Evolutionary conservation across 306 rosid genomes (phyloP).

Genomic region (Delonix regia): DNA sequence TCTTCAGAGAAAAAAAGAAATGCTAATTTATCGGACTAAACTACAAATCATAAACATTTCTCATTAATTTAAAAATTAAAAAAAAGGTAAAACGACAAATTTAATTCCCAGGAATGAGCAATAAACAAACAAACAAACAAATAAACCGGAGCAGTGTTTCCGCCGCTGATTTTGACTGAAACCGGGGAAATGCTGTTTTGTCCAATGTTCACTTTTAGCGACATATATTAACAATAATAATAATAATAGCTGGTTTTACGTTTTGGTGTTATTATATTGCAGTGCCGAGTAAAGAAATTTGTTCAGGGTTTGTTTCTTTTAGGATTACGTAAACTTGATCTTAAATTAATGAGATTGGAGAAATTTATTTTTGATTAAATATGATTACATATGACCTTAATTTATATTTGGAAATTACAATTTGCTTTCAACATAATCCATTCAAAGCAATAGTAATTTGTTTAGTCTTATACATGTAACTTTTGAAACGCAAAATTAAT

Average conservation of each 20-base stretch:
- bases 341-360: too few species aligned
- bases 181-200: background rate
- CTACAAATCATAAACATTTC: background rate
- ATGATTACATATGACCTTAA: too few species aligned
- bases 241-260: background rate
- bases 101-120: background rate
- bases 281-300: too few species aligned
- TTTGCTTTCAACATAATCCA: too few species aligned
- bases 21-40: background rate
- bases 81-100: background rate
- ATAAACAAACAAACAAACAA: background rate
- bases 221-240: background rate
- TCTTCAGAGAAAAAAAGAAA: background rate
- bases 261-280: background rate
- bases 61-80: too few species aligned
- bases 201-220: background rate
- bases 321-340: too few species aligned
- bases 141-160: background rate
- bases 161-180: conserved; percentile 18
- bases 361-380: too few species aligned
- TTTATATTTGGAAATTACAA: too few species aligned
- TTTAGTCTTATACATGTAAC: too few species aligned
- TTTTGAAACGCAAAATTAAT: too few species aligned
- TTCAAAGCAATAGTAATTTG: too few species aligned
- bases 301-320: too few species aligned